Evolutionary conservation across 257 asterid species (phyloP), one percentile per base, ranked within the genome.

Genomic region (Lycium ferocissimum): DNA sequence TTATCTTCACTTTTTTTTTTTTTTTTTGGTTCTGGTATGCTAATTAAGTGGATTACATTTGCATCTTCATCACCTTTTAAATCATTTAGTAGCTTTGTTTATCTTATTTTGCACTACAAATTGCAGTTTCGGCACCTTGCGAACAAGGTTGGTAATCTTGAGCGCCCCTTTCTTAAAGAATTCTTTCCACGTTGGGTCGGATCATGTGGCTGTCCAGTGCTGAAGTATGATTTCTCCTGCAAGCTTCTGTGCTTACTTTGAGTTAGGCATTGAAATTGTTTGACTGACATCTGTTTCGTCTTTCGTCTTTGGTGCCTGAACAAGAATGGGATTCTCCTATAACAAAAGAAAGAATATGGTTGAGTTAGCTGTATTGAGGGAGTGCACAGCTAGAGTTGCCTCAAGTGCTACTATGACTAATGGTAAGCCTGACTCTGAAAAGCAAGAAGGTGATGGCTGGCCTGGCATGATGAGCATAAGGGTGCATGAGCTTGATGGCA

Each of bases 391-490:
- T 83, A 92, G 92, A 89, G 93, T 94, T 38, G 98, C 93, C 87
- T 83, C 93, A 37, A 87, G 85, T 92, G 90, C 85, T 62, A 89
- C 88, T 81, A 82, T 88, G 85, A 91, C 89, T 76, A 94, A 89
- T 88, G 88, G 89, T 80, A 93, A 92, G 85, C 89, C 87, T 81
- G 98, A 94, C 82, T 80, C 95, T 79, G 99, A 94, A 89, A 96
- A 91, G 83, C 93, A 94, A 45, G 99, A 93, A 85, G 96, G 95
- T 22, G 94, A 89, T 86, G 99, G 99, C 85, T 95, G 98, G 99
- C 99, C 99, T 84, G 99, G 99, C 75, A 97, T 97, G 99, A 97
- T 97, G 99, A 97, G 99, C 90, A 93, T 97, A 86, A 89, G 99
- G 84, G 96, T 93, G 81, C 98, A 97, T 88, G 99, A 97, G 89